Conservation (phyloP, 345 rosid genomes). For the Geranium brycei region DNA sequence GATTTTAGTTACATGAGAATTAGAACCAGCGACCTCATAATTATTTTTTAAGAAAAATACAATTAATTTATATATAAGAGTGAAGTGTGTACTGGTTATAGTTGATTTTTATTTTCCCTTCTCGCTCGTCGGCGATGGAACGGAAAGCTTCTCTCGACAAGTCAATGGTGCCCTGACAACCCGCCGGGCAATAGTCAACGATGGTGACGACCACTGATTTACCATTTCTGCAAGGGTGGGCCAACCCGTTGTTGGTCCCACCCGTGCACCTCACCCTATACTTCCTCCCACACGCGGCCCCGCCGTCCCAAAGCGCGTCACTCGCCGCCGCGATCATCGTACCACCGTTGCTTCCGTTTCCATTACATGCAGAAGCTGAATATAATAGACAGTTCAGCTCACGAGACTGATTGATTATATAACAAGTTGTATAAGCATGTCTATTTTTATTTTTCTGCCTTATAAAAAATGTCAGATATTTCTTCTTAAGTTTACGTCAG, state of each 20-base stretch:
- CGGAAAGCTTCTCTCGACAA: constrained; percentile 14
- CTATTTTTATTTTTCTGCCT: not conserved
- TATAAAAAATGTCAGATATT: no score
- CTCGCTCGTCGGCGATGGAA: constrained; percentile 6
- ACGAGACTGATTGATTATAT: no score
- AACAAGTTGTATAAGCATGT: no score
- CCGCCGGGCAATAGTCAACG: constrained; percentile 6
- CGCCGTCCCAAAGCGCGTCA: not conserved
- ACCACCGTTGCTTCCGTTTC: not conserved
- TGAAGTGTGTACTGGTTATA: not conserved
- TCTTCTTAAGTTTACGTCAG: no score
- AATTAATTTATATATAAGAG: no score
- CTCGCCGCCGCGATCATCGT: constrained; percentile 7
- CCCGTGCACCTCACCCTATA: constrained; percentile 1
- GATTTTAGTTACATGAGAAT: no score
- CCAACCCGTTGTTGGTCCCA: not conserved
- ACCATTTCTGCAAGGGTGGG: not conserved
- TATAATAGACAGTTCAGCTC: not conserved
- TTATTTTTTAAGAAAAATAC: not conserved
- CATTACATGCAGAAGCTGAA: constrained; percentile 14
- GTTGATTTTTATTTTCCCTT: constrained; percentile 9
- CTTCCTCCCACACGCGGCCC: constrained; percentile 1
- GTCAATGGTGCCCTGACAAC: constrained; percentile 15
- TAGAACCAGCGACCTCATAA: no score
- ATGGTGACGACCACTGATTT: constrained; percentile 1